phyloP scores from a whole-genome alignment of 2,329 filamentous ascomycete species.

The Fusarium beomiforme region DNA sequence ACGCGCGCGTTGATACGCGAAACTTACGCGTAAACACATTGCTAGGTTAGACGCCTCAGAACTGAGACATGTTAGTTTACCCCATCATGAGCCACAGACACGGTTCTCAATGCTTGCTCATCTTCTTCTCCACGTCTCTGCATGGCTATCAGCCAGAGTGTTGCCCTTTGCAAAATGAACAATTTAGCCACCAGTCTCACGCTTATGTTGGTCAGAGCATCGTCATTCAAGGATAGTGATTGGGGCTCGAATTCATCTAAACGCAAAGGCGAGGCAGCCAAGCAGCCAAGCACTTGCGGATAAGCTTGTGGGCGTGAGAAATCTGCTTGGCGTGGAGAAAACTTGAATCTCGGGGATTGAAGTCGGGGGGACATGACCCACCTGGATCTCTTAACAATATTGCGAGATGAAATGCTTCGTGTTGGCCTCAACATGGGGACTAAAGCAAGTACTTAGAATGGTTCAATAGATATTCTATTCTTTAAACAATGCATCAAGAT shows the following conservation, averaged over 20 bases:
- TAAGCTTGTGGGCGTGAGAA: neutral
- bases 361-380: neutral
- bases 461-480: neutral
- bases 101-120: neutral
- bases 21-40: too few relatives aligned
- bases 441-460: neutral
- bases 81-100: neutral
- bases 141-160: neutral
- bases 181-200: neutral
- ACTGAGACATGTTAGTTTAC: neutral
- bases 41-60: too few relatives aligned
- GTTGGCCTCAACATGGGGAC: accelerated
- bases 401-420: neutral
- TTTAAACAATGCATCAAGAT: accelerated
- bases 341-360: neutral
- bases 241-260: neutral
- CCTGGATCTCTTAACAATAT: neutral
- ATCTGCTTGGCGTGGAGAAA: constrained; percentile 6
- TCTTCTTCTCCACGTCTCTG: accelerated
- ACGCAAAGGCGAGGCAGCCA: neutral
- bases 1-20: neutral
- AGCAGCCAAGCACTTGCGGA: neutral
- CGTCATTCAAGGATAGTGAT: neutral
- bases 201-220: neutral
- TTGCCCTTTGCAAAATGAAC: neutral